These are phyloP conservation scores for Epichloe hybrida DNA, from an alignment of 2,329 filamentous ascomycete genomes.

Conservation along the genomic window DNA sequence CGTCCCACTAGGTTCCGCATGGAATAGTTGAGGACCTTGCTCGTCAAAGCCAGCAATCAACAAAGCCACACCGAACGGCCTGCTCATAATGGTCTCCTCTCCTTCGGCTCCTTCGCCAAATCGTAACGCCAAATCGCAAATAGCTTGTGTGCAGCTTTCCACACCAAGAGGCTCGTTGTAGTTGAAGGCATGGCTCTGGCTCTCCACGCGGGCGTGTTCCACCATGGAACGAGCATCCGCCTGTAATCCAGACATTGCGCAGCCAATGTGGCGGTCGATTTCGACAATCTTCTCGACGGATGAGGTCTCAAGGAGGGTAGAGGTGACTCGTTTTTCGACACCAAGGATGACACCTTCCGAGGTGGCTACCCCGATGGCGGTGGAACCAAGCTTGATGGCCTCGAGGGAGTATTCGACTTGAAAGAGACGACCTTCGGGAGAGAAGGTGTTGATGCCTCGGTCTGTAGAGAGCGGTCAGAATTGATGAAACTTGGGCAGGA, in stretches of 20 bases:
- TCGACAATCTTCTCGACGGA: slow-evolving; percentile 99
- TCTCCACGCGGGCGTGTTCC: slow-evolving; percentile 95
- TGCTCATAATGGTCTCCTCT: slow-evolving; percentile 96
- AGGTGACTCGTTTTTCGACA: slow-evolving; percentile 98
- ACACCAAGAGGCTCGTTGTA: slow-evolving; percentile 91
- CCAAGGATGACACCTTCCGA: slow-evolving; percentile 90
- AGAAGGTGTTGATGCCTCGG: slow-evolving; percentile 99
- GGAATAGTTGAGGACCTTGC: slow-evolving; percentile 92
- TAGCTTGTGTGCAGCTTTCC: slow-evolving; percentile 96
- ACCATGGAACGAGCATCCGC: slow-evolving; percentile 96
- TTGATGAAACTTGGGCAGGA: slow-evolving; percentile 8
- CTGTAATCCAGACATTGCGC: slow-evolving; percentile 96
- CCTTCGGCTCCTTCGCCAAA: slow-evolving; percentile 97
- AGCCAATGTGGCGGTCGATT: slow-evolving; percentile 97
- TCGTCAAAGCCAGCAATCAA: slow-evolving; percentile 96
- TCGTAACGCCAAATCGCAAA: slow-evolving; percentile 89
- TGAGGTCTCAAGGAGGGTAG: slow-evolving; percentile 89
- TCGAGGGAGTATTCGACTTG: slow-evolving; percentile 99
- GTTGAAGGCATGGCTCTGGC: slow-evolving; percentile 94
- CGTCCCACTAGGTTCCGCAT: slow-evolving; percentile 93
- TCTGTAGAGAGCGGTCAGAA: slow-evolving; percentile 39
- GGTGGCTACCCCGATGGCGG: slow-evolving; percentile 94
- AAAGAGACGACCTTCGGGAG: slow-evolving; percentile 97
- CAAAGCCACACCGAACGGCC: slow-evolving; percentile 91
- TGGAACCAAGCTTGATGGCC: slow-evolving; percentile 98